Percentiles rank a stretch among this genome's conserved stretches.
Conservation (phyloP, 108 stramenopile genomes). For the Skeletonema marinoi region DNA sequence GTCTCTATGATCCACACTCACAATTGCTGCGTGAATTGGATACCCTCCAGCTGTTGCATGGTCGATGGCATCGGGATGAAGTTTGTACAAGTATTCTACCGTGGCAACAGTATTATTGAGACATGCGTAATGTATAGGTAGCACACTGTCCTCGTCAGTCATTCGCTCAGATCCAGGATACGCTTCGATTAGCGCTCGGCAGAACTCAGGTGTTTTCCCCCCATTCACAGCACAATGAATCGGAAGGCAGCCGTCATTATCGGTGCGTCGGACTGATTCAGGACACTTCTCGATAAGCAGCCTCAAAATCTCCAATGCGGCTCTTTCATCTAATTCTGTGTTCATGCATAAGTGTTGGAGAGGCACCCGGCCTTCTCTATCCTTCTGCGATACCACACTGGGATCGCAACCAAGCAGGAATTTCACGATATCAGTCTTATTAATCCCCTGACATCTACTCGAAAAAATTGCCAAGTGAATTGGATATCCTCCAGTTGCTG, state of each 20-base stretch:
- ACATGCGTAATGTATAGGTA: slow-evolving; percentile 11
- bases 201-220: neutral
- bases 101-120: neutral
- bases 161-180: neutral
- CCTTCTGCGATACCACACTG: no score
- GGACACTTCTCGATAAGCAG: neutral
- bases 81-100: slow-evolving; percentile 1
- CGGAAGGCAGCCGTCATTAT: neutral
- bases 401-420: no score
- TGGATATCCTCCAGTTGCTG: neutral
- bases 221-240: no score
- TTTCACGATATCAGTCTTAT: no score
- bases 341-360: no score
- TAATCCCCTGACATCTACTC: no score
- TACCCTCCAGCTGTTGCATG: no score
- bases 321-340: neutral
- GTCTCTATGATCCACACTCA: no score
- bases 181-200: neutral
- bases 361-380: no score
- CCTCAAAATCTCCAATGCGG: no score
- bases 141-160: no score
- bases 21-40: no score
- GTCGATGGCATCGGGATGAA: neutral
- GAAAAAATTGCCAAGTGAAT: neutral
- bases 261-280: neutral